phyloP scores from a whole-genome alignment of 2,329 filamentous ascomycete species.

The Phialocephala subalpina region DNA sequence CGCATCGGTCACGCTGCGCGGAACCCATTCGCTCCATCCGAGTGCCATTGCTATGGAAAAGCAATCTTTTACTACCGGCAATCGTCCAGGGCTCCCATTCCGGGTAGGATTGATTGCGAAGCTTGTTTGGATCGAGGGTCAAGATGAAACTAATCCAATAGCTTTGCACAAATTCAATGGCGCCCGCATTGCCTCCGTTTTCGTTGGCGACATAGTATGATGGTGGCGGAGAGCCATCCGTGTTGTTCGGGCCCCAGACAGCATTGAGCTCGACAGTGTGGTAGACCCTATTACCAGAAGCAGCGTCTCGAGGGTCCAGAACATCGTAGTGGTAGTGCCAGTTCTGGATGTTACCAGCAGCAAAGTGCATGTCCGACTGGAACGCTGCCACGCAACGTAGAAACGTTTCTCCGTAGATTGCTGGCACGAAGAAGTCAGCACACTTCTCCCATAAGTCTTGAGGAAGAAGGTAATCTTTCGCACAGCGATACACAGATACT shows the following conservation, averaged over 20 bases:
- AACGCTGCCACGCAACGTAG: constrained; percentile 17
- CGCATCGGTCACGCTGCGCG: constrained; percentile 19
- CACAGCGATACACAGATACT: too few relatives aligned
- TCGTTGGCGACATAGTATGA: constrained; percentile 53
- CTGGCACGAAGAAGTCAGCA: background rate
- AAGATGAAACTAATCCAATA: constrained; percentile 80
- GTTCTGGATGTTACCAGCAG: constrained; percentile 45
- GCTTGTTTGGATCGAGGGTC: constrained; percentile 68
- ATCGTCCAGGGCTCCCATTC: constrained; percentile 21
- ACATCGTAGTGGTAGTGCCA: constrained; percentile 73
- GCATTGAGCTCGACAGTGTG: constrained; percentile 73
- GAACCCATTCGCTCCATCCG: constrained; percentile 25
- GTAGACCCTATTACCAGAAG: constrained; percentile 65
- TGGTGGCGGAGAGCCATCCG: constrained; percentile 42
- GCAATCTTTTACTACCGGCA: constrained; percentile 12
- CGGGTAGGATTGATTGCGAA: background rate
- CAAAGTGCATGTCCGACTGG: constrained; percentile 23
- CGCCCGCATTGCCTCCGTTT: constrained; percentile 56
- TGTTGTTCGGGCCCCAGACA: constrained; percentile 66
- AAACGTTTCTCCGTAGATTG: constrained; percentile 14
- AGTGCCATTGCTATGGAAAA: constrained; percentile 23
- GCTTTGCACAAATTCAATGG: constrained; percentile 67
- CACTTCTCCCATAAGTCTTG: background rate
- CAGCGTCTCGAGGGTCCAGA: constrained; percentile 61
- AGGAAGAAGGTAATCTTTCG: background rate